phyloP scores from a whole-genome alignment of 495 filamentous ascomycete genomes.

The Amphirosellinia nigrospora region DNA sequence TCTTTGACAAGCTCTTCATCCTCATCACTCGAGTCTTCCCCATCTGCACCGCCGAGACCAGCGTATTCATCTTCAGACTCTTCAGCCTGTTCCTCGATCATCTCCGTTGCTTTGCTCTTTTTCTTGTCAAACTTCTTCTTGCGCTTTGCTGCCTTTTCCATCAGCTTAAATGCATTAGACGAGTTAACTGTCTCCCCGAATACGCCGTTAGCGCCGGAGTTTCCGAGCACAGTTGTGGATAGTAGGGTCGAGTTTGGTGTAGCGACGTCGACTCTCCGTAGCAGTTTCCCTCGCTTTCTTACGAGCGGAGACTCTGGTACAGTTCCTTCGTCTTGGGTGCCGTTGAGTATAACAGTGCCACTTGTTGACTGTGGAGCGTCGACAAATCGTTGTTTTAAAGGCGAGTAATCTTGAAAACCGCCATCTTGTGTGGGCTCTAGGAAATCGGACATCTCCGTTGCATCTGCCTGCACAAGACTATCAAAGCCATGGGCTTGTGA shows the following conservation, averaged over 20 bases:
- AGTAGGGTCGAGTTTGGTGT: conserved; percentile 23
- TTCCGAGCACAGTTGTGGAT: conserved; percentile 23
- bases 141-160: conserved; percentile 70
- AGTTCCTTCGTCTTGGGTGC: conserved; percentile 40
- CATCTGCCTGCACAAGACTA: conserved; percentile 49
- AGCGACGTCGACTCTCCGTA: conserved; percentile 49
- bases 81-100: conserved; percentile 91
- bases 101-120: conserved; percentile 84
- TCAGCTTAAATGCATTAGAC: conserved; percentile 68
- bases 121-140: conserved; percentile 77
- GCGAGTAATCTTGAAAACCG: conserved; percentile 68
- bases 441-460: conserved; percentile 64
- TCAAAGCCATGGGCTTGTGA: conserved; percentile 61
- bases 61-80: conserved; percentile 99
- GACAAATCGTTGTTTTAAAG: conserved; percentile 66
- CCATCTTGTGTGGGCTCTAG: conserved; percentile 87
- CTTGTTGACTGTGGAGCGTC: conserved; percentile 70
- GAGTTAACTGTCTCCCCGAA: conserved; percentile 20
- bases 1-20: conserved; percentile 68
- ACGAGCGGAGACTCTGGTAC: conserved; percentile 65
- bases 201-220: background rate
- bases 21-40: conserved; percentile 81
- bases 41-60: conserved; percentile 86
- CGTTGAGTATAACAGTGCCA: conserved; percentile 67
- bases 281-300: conserved; percentile 64